A percentile compares a stretch with the other conserved stretches of the same genome.
phyloP scores from a whole-genome alignment of 2,329 filamentous ascomycete species.

The Aureobasidium sp. region DNA sequence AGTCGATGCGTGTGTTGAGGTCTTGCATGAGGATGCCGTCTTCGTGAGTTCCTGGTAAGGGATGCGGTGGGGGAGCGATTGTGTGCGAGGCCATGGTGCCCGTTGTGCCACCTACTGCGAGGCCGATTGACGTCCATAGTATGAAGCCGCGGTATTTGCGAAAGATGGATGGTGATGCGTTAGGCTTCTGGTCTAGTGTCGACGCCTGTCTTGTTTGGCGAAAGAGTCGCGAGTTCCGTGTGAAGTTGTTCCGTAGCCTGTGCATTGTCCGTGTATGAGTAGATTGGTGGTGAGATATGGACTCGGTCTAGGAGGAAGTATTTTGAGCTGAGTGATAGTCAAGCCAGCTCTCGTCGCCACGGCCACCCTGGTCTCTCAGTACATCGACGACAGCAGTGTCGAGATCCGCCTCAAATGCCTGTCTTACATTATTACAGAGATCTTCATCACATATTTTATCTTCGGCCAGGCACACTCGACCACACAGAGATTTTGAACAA shows the following conservation, averaged over 20 bases:
- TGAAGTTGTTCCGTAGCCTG: not conserved
- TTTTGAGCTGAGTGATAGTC: not conserved
- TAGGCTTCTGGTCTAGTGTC: not conserved
- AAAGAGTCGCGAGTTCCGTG: not conserved
- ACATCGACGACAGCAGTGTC: not conserved
- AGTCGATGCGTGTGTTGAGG: conserved; percentile 38
- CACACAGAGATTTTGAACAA: too few relatives aligned
- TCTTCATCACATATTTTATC: too few relatives aligned
- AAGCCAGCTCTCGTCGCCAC: not conserved
- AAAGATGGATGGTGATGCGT: conserved; percentile 15
- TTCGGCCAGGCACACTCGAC: too few relatives aligned
- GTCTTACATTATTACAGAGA: not conserved
- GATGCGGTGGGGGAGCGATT: conserved; percentile 40
- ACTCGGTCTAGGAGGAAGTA: not conserved
- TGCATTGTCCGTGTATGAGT: not conserved
- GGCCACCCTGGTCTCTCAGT: not conserved
- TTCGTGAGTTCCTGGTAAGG: conserved; percentile 33
- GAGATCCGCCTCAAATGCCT: not conserved
- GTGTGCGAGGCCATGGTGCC: conserved; percentile 37
- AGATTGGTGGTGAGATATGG: not conserved
- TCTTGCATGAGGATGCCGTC: conserved; percentile 37
- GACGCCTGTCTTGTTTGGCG: not conserved
- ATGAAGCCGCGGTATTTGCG: conserved; percentile 19
- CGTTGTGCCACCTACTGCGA: conserved; percentile 35
- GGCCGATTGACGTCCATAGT: conserved; percentile 30